phyloP scores from a whole-genome alignment of 2,329 filamentous ascomycete species.

The Ascochyta clinopodiicola region DNA sequence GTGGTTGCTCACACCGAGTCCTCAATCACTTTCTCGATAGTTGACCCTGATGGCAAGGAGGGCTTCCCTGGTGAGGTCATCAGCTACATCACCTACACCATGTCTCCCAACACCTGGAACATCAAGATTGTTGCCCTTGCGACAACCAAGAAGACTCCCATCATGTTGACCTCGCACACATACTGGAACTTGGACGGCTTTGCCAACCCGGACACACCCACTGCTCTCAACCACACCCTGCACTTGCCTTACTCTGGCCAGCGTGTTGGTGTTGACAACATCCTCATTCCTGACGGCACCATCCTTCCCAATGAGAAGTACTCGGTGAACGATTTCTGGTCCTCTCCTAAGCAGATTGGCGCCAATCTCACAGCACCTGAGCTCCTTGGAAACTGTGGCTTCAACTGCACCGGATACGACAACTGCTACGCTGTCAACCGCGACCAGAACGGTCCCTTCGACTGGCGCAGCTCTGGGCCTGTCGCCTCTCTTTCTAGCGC shows the following conservation, averaged over 20 bases:
- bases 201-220: constrained; percentile 71
- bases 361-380: constrained; percentile 68
- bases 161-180: constrained; percentile 78
- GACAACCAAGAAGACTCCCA: constrained; percentile 77
- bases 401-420: constrained; percentile 84
- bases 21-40: constrained; percentile 77
- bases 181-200: constrained; percentile 89
- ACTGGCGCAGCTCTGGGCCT: constrained; percentile 68
- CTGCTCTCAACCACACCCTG: constrained; percentile 73
- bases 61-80: constrained; percentile 82
- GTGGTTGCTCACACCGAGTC: constrained; percentile 70
- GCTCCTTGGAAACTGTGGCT: constrained; percentile 76
- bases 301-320: constrained; percentile 72
- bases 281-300: constrained; percentile 58
- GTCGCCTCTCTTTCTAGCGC: constrained; percentile 72
- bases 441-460: constrained; percentile 60
- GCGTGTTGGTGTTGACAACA: constrained; percentile 68
- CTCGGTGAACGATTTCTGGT: constrained; percentile 84
- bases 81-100: constrained; percentile 75
- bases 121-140: constrained; percentile 75
- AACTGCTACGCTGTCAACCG: constrained; percentile 75
- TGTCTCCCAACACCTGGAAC: constrained; percentile 71
- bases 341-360: constrained; percentile 78
- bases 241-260: constrained; percentile 75
- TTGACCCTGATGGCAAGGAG: constrained; percentile 74